Evolutionary conservation across 2,329 filamentous ascomycete genomes (phyloP).

Genomic region (Xylariaceae sp.): DNA sequence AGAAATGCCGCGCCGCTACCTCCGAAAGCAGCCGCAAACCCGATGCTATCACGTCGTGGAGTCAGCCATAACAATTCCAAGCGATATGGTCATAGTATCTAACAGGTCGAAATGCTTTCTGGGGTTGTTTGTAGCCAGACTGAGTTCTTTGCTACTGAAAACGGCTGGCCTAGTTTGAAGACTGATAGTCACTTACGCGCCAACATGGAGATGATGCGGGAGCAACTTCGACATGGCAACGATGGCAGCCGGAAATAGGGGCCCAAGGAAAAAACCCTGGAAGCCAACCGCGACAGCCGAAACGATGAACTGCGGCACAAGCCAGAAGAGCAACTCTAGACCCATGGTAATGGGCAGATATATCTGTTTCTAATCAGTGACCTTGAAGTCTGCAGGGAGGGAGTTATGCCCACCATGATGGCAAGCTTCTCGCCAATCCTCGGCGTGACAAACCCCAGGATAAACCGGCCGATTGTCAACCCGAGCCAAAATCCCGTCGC

Average conservation of each 20-base stretch:
- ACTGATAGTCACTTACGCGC: constrained; percentile 34
- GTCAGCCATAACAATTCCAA: neutral
- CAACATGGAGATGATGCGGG: constrained; percentile 68
- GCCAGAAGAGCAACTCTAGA: constrained; percentile 72
- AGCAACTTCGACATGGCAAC: constrained; percentile 65
- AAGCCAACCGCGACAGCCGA: constrained; percentile 66
- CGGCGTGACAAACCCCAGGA: constrained; percentile 70
- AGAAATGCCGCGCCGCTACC: constrained; percentile 65
- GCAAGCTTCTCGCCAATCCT: constrained; percentile 63
- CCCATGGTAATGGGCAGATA: constrained; percentile 62
- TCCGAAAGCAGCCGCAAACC: constrained; percentile 72
- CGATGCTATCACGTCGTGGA: constrained; percentile 43
- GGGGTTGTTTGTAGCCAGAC: neutral
- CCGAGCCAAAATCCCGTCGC: constrained; percentile 80
- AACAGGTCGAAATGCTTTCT: neutral
- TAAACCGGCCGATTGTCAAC: constrained; percentile 63
- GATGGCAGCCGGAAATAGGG: constrained; percentile 68
- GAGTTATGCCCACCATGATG: constrained; percentile 37
- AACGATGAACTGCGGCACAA: constrained; percentile 71
- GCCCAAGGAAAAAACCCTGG: constrained; percentile 75
- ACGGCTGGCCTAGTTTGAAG: neutral
- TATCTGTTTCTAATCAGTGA: constrained; percentile 28
- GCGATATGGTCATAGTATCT: neutral
- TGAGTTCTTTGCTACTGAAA: neutral
- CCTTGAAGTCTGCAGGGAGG: neutral